Evolutionary conservation across 352 stramenopile genomes (phyloP), one percentile per base, ranked within the genome.

Genomic region (Phytophthora citricola): DNA sequence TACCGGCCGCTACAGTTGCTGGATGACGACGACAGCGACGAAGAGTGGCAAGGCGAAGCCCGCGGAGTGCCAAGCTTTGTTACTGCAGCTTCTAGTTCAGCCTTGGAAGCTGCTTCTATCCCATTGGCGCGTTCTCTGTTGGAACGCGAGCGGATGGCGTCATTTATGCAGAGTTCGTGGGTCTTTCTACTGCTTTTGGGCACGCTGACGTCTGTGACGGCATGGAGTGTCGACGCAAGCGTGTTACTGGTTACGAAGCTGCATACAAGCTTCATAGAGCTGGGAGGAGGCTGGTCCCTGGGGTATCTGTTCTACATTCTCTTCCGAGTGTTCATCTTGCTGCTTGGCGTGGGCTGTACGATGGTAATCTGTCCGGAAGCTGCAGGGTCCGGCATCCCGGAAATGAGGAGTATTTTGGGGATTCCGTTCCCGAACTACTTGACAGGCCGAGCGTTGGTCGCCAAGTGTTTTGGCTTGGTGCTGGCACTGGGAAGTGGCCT

Each of bases 341-440:
- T 92, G 43, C 54, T 93, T 3, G 84, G 69, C 20, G 85, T 94
- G 36, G 69, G 72, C 6, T 78, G 73, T 39, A 93, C 83, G 10
- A 81, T 84, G 36, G 55, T 89, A 22, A 67, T 92, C 14, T 90
- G 81, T 39, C 83, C 83, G 0, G 85, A 81, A 56, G 83, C 83
- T 22, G 80, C 81, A 0, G 86, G 86, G 1, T 93, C 84, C 2
- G 86, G 86, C 0, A 94, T 94, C 32, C 86, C 86, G 2, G 83
- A 93, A 69, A 93, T 94, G 82, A 81, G 81, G 32, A 90, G 78
- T 49, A 92, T 94, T 52, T 60, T 94, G 14, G 76, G 83, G 86
- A 17, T 92, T 93, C 58, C 81, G n/a, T 72, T 82, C 51, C 78
- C 79, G 0, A 75, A 89, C 57, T 94, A 92, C 52, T 67, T 94